A percentile compares a stretch with the other conserved stretches of the same genome.
Evolutionary conservation across 257 asterid genomes (phyloP).

Genomic region (Catharanthus roseus): DNA sequence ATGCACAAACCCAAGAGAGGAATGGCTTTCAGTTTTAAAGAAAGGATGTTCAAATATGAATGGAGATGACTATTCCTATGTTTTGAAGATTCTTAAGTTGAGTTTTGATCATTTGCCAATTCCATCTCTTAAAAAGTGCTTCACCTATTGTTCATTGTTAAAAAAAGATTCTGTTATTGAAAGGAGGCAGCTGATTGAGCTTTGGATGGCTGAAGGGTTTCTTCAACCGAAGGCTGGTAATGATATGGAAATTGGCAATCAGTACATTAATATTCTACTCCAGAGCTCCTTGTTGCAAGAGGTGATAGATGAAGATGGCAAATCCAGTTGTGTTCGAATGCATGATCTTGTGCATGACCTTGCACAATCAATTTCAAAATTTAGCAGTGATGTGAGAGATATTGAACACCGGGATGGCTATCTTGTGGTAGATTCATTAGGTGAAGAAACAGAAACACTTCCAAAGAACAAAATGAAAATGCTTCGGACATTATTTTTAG

Average conservation of each 20-base stretch:
- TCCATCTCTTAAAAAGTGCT: constrained; percentile 23
- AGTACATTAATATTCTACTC: constrained; percentile 13
- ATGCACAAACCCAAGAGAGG: not conserved
- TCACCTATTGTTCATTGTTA: constrained; percentile 28
- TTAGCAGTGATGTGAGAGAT: not conserved
- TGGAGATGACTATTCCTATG: not conserved
- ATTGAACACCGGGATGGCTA: not conserved
- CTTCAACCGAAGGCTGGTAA: constrained; percentile 1
- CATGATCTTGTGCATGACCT: constrained; percentile 36
- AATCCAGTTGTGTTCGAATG: constrained; percentile 21
- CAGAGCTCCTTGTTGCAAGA: constrained; percentile 29
- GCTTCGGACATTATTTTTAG: constrained; percentile 5
- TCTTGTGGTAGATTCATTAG: not conserved
- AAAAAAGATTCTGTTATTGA: not conserved
- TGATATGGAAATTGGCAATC: constrained; percentile 14
- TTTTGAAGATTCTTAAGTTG: constrained; percentile 15
- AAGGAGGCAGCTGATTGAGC: constrained; percentile 15
- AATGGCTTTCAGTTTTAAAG: constrained; percentile 19
- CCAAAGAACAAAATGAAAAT: not conserved
- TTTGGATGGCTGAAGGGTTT: constrained; percentile 34
- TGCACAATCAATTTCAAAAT: constrained; percentile 17
- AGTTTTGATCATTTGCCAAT: constrained; percentile 27
- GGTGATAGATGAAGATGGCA: not conserved
- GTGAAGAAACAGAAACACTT: not conserved
- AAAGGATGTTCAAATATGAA: not conserved